Evolutionary conservation across 257 asterid genomes (phyloP).

Genomic region (Ehretia macrophylla): DNA sequence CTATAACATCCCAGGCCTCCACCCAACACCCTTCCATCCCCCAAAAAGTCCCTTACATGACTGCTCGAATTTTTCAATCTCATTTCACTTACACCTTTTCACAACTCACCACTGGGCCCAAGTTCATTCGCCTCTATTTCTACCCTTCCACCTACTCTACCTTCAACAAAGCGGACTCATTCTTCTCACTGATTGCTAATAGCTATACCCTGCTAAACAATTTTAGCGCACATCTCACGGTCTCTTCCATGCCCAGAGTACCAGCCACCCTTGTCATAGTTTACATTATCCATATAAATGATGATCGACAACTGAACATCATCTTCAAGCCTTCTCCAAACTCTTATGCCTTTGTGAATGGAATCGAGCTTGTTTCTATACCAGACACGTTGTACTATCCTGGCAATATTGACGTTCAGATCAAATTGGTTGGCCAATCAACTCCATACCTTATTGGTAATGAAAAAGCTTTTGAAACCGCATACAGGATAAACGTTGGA

Average conservation of each 20-base stretch:
- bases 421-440: too few species aligned
- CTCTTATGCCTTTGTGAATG: slow-evolving; percentile 53
- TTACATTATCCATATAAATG: slow-evolving; percentile 21
- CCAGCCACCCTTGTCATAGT: slow-evolving; percentile 13
- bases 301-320: slow-evolving; percentile 16
- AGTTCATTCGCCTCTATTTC: slow-evolving; percentile 58
- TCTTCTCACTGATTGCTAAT: slow-evolving; percentile 40
- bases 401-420: slow-evolving; percentile 12
- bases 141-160: slow-evolving; percentile 28
- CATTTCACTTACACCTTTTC: slow-evolving; percentile 42
- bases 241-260: not conserved
- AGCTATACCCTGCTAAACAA: slow-evolving; percentile 31
- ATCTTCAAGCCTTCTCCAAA: slow-evolving; percentile 36
- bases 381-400: slow-evolving; percentile 36
- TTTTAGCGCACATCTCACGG: slow-evolving; percentile 35
- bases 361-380: slow-evolving; percentile 54
- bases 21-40: slow-evolving; percentile 15
- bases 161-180: slow-evolving; percentile 2
- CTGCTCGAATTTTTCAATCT: slow-evolving; percentile 38
- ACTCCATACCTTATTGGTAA: slow-evolving; percentile 1
- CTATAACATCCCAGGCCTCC: slow-evolving; percentile 5
- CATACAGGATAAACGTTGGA: slow-evolving; percentile 53
- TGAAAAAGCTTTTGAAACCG: slow-evolving; percentile 34
- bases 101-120: slow-evolving; percentile 29
- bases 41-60: slow-evolving; percentile 28